phyloP scores from a whole-genome alignment of 2,329 filamentous ascomycete genomes.

The Pseudocercospora cruenta region DNA sequence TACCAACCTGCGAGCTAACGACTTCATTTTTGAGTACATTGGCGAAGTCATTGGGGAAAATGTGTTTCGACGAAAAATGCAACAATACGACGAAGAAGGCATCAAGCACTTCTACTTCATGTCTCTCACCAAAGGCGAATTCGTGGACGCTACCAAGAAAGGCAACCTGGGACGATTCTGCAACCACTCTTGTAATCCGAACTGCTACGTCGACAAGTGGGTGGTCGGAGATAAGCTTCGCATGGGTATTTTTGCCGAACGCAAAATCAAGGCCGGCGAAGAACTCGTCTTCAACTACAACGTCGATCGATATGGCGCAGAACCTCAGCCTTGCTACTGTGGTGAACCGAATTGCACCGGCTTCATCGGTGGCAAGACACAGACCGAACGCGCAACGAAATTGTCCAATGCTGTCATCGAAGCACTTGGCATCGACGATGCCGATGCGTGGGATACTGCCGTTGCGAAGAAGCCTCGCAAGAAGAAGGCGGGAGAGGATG shows the following conservation, averaged over 20 bases:
- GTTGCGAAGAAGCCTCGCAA: conserved; percentile 88
- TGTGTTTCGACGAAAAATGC: conserved; percentile 85
- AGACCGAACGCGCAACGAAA: conserved; percentile 93
- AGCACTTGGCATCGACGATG: conserved; percentile 91
- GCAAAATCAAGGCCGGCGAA: conserved; percentile 82
- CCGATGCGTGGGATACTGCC: conserved; percentile 86
- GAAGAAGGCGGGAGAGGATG: conserved; percentile 88
- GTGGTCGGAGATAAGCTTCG: conserved; percentile 95
- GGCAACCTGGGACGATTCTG: conserved; percentile 96
- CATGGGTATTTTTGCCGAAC: conserved; percentile 97
- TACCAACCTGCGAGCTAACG: conserved; percentile 73
- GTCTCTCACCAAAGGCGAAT: conserved; percentile 94
- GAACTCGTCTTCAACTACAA: conserved; percentile 99
- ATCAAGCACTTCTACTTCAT: conserved; percentile 99
- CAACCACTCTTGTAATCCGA: conserved; percentile 98
- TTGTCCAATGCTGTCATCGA: conserved; percentile 87
- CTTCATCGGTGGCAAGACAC: conserved; percentile 96
- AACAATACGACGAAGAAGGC: conserved; percentile 91
- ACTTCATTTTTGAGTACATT: conserved; percentile 98
- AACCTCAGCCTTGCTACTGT: conserved; percentile 96
- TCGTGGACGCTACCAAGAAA: conserved; percentile 95
- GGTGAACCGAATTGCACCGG: conserved; percentile 92
- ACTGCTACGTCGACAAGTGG: conserved; percentile 99
- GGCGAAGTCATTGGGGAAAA: conserved; percentile 96
- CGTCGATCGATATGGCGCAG: conserved; percentile 94